Conservation (phyloP, 805 yeast species). For the Suhomyces sp. region DNA sequence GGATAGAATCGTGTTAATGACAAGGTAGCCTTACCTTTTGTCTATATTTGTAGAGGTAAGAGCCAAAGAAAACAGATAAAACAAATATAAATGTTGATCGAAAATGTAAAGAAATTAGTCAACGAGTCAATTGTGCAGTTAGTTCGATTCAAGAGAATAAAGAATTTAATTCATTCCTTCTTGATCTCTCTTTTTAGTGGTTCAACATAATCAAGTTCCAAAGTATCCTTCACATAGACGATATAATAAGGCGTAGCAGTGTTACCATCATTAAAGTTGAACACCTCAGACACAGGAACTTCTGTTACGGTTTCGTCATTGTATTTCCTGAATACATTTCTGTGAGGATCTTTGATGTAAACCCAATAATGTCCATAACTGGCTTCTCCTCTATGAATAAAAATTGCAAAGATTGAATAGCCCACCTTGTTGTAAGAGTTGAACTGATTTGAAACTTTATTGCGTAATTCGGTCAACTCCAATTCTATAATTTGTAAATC, state of each 20-base stretch:
- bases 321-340: slow-evolving; percentile 76
- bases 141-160: too few species aligned
- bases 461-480: slow-evolving; percentile 45
- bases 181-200: slow-evolving; percentile 55
- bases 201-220: slow-evolving; percentile 53
- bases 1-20: too few species aligned
- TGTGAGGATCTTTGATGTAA: slow-evolving; percentile 75
- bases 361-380: slow-evolving; percentile 97
- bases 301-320: slow-evolving; percentile 95
- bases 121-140: too few species aligned
- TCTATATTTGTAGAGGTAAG: too few species aligned
- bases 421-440: slow-evolving; percentile 60
- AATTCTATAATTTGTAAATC: slow-evolving; percentile 45
- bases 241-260: slow-evolving; percentile 94
- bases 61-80: too few species aligned
- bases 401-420: slow-evolving; percentile 84
- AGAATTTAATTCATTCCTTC: not conserved
- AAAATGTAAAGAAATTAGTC: too few species aligned
- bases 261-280: slow-evolving; percentile 64
- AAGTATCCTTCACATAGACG: slow-evolving; percentile 72
- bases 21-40: too few species aligned
- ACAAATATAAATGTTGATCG: too few species aligned
- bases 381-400: slow-evolving; percentile 94
- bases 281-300: slow-evolving; percentile 63
- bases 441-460: slow-evolving; percentile 59